Evolutionary conservation across 2,329 filamentous ascomycete species (phyloP).

Genomic region (Sphaerulina musiva): DNA sequence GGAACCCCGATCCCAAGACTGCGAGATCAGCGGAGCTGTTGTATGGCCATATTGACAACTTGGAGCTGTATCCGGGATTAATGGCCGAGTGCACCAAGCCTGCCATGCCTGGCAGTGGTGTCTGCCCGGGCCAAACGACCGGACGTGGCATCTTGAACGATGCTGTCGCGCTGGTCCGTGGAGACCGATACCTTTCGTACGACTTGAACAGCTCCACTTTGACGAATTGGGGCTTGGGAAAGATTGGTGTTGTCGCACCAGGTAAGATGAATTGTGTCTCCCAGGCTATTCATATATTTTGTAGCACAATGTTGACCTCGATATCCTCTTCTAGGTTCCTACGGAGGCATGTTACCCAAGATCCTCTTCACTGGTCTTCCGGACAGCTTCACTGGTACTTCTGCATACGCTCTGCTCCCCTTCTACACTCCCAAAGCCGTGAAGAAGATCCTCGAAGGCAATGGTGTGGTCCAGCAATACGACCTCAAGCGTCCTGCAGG

Average conservation of each 20-base stretch:
- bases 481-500: constrained; percentile 35
- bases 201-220: constrained; percentile 46
- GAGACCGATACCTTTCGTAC: constrained; percentile 44
- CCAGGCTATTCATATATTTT: too few relatives aligned
- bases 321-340: constrained; percentile 2
- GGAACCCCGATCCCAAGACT: constrained; percentile 34
- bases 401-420: constrained; percentile 43
- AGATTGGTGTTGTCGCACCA: constrained; percentile 41
- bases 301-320: not conserved
- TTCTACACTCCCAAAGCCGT: constrained; percentile 48
- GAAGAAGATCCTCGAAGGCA: constrained; percentile 43
- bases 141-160: constrained; percentile 45
- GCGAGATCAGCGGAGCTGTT: constrained; percentile 42
- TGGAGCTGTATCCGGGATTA: constrained; percentile 55
- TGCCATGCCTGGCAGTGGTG: constrained; percentile 43
- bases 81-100: constrained; percentile 53
- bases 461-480: constrained; percentile 43
- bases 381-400: constrained; percentile 45
- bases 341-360: constrained; percentile 38
- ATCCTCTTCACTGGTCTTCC: constrained; percentile 45
- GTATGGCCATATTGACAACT: constrained; percentile 45
- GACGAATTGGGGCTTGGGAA: constrained; percentile 47
- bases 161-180: constrained; percentile 44
- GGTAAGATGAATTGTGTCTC: not conserved
- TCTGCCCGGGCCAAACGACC: constrained; percentile 43